phyloP scores from a whole-genome alignment of 2,329 filamentous ascomycete genomes.

The Calonectria naviculata region DNA sequence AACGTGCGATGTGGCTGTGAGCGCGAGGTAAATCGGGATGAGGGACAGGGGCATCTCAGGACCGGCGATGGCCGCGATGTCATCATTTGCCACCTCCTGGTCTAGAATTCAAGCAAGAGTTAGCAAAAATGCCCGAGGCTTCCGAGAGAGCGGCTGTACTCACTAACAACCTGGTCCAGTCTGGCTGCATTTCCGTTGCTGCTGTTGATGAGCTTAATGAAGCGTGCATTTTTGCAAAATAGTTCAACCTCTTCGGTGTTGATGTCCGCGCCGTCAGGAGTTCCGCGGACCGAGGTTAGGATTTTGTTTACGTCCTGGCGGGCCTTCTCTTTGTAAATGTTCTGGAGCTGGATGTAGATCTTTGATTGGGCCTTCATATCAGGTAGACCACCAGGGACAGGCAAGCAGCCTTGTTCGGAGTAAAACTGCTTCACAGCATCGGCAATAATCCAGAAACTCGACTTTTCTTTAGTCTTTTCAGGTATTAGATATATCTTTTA shows the following conservation, averaged over 20 bases:
- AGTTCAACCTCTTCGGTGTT: conserved; percentile 82
- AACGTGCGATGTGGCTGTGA: conserved; percentile 64
- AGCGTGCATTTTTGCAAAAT: conserved; percentile 95
- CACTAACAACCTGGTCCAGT: conserved; percentile 66
- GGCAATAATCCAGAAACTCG: conserved; percentile 90
- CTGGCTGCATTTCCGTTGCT: conserved; percentile 55
- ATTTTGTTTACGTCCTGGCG: conserved; percentile 83
- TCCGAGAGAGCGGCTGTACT: conserved; percentile 39
- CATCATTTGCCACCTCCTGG: conserved; percentile 65
- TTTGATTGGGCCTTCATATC: conserved; percentile 97
- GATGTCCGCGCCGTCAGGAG: conserved; percentile 63
- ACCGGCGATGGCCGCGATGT: conserved; percentile 59
- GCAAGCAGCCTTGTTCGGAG: conserved; percentile 76
- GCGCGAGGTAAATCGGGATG: conserved; percentile 76
- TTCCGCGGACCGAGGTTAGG: conserved; percentile 68
- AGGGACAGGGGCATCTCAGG: conserved; percentile 67
- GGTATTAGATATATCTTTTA: conserved; percentile 10
- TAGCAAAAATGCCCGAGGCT: neutral
- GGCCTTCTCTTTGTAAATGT: conserved; percentile 91
- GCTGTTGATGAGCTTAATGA: conserved; percentile 86
- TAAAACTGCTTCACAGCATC: conserved; percentile 84
- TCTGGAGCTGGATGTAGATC: conserved; percentile 91
- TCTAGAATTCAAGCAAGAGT: conserved; percentile 49
- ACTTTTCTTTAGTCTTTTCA: conserved; percentile 56
- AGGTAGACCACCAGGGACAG: conserved; percentile 86